These are phyloP conservation scores for Clarireedia monteithiana DNA, from an alignment of 2,329 filamentous ascomycete genomes.

Conservation along the genomic window DNA sequence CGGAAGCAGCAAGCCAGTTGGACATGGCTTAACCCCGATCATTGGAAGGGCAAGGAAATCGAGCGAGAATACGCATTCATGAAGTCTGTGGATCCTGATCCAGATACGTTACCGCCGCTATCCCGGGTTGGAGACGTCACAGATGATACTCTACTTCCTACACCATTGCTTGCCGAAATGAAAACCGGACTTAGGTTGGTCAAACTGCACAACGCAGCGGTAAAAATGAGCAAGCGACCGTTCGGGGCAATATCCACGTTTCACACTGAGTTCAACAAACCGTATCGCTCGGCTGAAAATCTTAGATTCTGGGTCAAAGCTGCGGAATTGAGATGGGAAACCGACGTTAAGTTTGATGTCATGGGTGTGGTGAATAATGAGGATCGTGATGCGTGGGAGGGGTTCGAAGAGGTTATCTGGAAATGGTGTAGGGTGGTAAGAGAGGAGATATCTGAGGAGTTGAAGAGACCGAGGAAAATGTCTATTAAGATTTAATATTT, in stretches of 20 bases:
- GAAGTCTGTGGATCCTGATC: constrained; percentile 58
- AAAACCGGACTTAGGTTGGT: constrained; percentile 77
- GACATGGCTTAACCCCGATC: constrained; percentile 68
- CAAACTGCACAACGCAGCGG: constrained; percentile 80
- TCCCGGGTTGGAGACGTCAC: constrained; percentile 42
- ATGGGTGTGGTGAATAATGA: constrained; percentile 76
- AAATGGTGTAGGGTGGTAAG: constrained; percentile 78
- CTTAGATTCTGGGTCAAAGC: constrained; percentile 95
- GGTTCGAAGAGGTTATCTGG: constrained; percentile 76
- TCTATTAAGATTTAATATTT: constrained; percentile 8
- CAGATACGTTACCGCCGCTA: constrained; percentile 60
- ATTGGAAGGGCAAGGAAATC: constrained; percentile 64
- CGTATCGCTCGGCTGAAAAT: constrained; percentile 90
- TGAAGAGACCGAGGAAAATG: constrained; percentile 25
- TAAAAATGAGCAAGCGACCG: constrained; percentile 74
- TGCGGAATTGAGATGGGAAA: constrained; percentile 88
- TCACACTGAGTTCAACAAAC: constrained; percentile 89
- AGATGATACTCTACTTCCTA: constrained; percentile 45
- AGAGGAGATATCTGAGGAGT: constrained; percentile 71
- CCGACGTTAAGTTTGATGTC: constrained; percentile 74
- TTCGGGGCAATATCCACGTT: constrained; percentile 86
- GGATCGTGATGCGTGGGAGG: constrained; percentile 61
- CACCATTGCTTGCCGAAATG: constrained; percentile 65
- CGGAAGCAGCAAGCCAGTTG: constrained; percentile 57
- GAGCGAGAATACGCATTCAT: constrained; percentile 80